Evolutionary conservation across 108 stramenopile species (phyloP), one percentile per base, ranked within the genome.

Genomic region (Schizochytrium sp.): DNA sequence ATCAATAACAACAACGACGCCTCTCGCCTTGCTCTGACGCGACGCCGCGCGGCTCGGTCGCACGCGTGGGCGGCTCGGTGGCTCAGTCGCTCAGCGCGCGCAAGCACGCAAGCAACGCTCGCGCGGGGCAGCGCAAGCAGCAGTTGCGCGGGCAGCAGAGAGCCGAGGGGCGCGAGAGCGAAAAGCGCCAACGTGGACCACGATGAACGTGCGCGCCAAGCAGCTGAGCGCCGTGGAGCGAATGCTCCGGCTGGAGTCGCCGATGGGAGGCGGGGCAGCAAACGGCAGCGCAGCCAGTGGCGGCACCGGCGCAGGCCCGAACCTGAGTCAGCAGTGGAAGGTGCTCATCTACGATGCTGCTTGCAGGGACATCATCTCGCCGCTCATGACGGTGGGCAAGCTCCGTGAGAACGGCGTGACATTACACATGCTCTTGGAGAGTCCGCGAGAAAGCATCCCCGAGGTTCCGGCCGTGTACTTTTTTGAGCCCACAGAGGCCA

Each of bases 401-500:
- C 95, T 99, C 28, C 96, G 99, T 18, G 92, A 95, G 51, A 94
- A 95, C 8, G 99, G 99, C 57, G 98, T 99, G 29, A 99, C 99
- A 4, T 94, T 99, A 18, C 99, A 99, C 90, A 87, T 97, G 87
- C 93, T 97, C 89, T 93, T 97, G 44, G 89, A 93, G 58, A 92
- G 94, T 55, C 97, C 96, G 76, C 94, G 98, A 1, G 97, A 97
- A 72, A 92, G 96, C 71, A 97, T 99, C 58, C 98, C 98, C 25
- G 98, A 99, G 91, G 98, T 98, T 4, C 97, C 98, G 4, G 98
- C 96, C 53, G 94, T 99, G 12, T 99, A 99, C 93, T 98, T 99
- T 91, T 95, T 96, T 91, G 89, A 91, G 53, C 98, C 99, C 47
- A 99, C 96, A 10, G 94, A 93, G 55, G 96, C 95, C 43, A 99